These are phyloP conservation scores for Pseudocercospora cruenta DNA, from an alignment of 2,329 filamentous ascomycete species.

Conservation along the genomic window DNA sequence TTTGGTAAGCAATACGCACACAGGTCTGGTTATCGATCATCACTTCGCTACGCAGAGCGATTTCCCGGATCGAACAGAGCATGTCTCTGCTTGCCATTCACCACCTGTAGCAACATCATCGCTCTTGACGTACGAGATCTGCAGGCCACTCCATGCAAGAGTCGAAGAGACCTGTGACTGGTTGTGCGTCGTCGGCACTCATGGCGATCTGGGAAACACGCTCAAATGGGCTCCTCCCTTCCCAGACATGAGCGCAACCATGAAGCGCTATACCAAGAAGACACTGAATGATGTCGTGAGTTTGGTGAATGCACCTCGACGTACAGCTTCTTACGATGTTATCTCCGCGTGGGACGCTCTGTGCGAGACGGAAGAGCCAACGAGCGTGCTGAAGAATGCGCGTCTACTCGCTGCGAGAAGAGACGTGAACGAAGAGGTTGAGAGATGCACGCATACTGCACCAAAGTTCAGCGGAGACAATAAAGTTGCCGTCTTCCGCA, in stretches of 20 bases:
- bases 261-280: conserved; percentile 66
- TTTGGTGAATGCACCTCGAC: conserved; percentile 66
- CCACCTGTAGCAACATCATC: conserved; percentile 69
- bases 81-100: conserved; percentile 65
- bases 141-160: conserved; percentile 57
- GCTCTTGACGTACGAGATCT: conserved; percentile 67
- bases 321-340: conserved; percentile 65
- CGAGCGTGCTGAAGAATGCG: conserved; percentile 54
- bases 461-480: conserved; percentile 67
- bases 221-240: conserved; percentile 70
- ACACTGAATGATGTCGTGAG: conserved; percentile 65
- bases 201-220: conserved; percentile 67
- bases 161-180: conserved; percentile 59
- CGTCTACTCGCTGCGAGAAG: conserved; percentile 58
- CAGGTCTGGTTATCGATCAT: conserved; percentile 66
- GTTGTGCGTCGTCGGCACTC: conserved; percentile 64
- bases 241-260: conserved; percentile 64
- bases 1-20: conserved; percentile 55
- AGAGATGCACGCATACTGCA: conserved; percentile 63
- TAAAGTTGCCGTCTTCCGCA: conserved; percentile 65
- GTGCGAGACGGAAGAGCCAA: conserved; percentile 54
- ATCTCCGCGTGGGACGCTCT: conserved; percentile 64
- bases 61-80: conserved; percentile 59
- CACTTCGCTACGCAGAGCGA: conserved; percentile 61
- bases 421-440: conserved; percentile 65